Evolutionary conservation across 2,329 filamentous ascomycete genomes (phyloP).

Genomic region (Talaromyces sp.): DNA sequence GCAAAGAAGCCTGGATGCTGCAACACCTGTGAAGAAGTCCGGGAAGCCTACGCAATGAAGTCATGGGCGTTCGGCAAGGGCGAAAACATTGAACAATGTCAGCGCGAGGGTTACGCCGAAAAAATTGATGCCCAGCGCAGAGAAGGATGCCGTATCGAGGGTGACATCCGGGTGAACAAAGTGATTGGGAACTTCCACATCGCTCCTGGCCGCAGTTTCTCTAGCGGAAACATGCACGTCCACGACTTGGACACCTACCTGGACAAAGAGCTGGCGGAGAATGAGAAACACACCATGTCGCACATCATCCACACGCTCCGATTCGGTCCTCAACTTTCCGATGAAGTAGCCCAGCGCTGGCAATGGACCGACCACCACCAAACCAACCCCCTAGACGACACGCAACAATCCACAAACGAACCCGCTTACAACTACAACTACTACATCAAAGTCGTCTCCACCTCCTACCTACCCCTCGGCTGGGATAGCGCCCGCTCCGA

Average conservation of each 20-base stretch:
- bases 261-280: constrained; percentile 60
- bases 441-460: constrained; percentile 97
- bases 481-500: constrained; percentile 65
- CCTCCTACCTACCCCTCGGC: constrained; percentile 87
- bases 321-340: constrained; percentile 88
- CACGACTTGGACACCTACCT: constrained; percentile 97
- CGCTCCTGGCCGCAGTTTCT: constrained; percentile 93
- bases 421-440: constrained; percentile 97
- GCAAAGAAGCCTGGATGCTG: constrained; percentile 85
- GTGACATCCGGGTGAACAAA: constrained; percentile 92
- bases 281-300: constrained; percentile 77
- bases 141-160: constrained; percentile 94
- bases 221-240: constrained; percentile 93
- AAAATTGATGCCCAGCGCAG: constrained; percentile 81
- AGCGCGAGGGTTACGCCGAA: constrained; percentile 89
- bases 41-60: constrained; percentile 84
- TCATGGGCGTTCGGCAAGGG: constrained; percentile 94
- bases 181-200: constrained; percentile 99
- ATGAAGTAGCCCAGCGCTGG: constrained; percentile 58
- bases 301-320: constrained; percentile 85
- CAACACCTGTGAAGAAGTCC: constrained; percentile 94
- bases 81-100: constrained; percentile 90
- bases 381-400: constrained; percentile 79
- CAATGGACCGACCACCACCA: constrained; percentile 88
- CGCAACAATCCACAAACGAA: constrained; percentile 73